These are phyloP conservation scores for Babesia bigemina DNA, from an alignment of 169 alveolate genomes.

Conservation along the genomic window DNA sequence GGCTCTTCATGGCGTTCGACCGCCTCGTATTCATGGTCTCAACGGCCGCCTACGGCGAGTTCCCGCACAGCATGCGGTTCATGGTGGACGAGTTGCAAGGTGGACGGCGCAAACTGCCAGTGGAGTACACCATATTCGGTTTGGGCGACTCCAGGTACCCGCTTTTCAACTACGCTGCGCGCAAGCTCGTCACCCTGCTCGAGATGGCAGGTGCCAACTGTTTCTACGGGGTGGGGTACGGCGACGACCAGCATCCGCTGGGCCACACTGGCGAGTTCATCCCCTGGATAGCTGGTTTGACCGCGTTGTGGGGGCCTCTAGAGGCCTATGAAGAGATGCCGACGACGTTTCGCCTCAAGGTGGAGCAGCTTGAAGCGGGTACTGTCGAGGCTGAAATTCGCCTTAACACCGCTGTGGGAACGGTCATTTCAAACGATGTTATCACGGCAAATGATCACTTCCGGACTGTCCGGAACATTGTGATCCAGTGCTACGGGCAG, in stretches of 20 bases:
- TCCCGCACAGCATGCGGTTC: slow-evolving; percentile 40
- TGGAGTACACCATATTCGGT: slow-evolving; percentile 53
- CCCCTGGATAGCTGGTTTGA: slow-evolving; percentile 47
- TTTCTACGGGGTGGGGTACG: slow-evolving; percentile 39
- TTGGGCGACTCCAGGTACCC: slow-evolving; percentile 68
- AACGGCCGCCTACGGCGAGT: slow-evolving; percentile 68
- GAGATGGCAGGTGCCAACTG: slow-evolving; percentile 24
- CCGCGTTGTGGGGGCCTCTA: background rate
- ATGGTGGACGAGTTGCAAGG: slow-evolving; percentile 13
- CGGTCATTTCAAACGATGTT: slow-evolving; percentile 35
- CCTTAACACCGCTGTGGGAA: slow-evolving; percentile 4
- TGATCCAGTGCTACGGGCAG: slow-evolving; percentile 21
- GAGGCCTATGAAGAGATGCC: background rate
- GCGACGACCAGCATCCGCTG: slow-evolving; percentile 70
- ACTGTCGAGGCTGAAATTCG: background rate
- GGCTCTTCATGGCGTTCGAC: slow-evolving; percentile 11
- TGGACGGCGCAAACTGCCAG: background rate
- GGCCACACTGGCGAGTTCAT: slow-evolving; percentile 59
- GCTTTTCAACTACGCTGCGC: slow-evolving; percentile 57
- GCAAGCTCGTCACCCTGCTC: slow-evolving; percentile 44
- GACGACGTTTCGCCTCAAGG: background rate
- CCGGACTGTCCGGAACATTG: slow-evolving; percentile 30
- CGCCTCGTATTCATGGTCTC: slow-evolving; percentile 46
- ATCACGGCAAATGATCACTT: slow-evolving; percentile 53
- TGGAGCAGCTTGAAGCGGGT: slow-evolving; percentile 6